A percentile compares a stretch with the other conserved stretches of the same genome.
These are phyloP conservation scores for Xerocomellus amylosporus DNA, from an alignment of 768 basidiomycete genomes.

Conservation along the genomic window DNA sequence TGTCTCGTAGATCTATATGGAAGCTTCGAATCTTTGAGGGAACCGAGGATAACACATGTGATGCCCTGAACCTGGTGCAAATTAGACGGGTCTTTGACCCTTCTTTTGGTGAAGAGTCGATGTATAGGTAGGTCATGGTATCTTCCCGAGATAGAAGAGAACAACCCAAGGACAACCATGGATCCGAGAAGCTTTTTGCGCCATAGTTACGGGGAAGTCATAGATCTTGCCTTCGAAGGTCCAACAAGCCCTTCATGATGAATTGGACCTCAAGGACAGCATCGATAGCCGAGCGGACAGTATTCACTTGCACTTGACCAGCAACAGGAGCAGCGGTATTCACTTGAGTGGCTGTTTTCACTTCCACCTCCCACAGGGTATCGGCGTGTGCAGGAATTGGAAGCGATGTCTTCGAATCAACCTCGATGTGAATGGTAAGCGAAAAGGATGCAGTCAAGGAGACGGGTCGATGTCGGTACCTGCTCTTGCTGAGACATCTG, in stretches of 20 bases:
- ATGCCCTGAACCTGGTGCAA: neutral
- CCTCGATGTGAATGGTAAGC: constrained; percentile 38
- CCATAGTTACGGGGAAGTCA: constrained; percentile 26
- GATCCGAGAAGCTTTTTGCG: neutral
- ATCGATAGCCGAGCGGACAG: constrained; percentile 66
- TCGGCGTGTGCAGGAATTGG: constrained; percentile 76
- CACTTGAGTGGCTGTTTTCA: constrained; percentile 76
- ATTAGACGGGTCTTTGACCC: neutral
- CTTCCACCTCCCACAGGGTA: constrained; percentile 86
- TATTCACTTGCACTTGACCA: constrained; percentile 55
- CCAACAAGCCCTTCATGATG: constrained; percentile 81
- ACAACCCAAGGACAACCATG: neutral
- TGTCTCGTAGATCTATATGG: neutral
- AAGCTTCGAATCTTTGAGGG: neutral
- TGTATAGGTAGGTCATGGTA: neutral
- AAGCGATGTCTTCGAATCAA: constrained; percentile 71
- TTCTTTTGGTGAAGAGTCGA: neutral
- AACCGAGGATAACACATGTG: neutral
- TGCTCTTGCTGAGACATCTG: constrained; percentile 87
- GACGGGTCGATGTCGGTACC: constrained; percentile 36
- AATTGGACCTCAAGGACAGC: constrained; percentile 78
- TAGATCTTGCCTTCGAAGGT: constrained; percentile 71
- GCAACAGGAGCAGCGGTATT: constrained; percentile 50
- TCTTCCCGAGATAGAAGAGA: neutral
- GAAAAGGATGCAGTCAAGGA: neutral